These are phyloP conservation scores for Dispira simplex DNA, from an alignment of 192 early-diverging fungal species.

Conservation along the genomic window DNA sequence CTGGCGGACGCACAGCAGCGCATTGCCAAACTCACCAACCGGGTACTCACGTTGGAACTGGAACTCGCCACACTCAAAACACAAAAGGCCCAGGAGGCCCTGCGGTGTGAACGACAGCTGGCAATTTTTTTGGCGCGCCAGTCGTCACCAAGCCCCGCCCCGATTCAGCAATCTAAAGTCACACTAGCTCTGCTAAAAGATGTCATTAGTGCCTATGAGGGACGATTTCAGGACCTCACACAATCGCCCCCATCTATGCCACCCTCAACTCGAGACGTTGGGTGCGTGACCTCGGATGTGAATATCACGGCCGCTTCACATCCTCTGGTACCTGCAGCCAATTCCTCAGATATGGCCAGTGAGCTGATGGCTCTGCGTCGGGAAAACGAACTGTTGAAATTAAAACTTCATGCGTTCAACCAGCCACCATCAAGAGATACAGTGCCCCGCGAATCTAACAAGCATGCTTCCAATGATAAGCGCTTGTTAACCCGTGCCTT, in stretches of 20 bases:
- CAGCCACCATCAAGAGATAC: neutral
- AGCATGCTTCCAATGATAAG: neutral
- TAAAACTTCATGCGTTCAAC: constrained; percentile 7
- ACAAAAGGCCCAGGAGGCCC: neutral
- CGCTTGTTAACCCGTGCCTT: neutral
- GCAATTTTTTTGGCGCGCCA: neutral
- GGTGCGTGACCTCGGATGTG: neutral
- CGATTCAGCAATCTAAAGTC: too few relatives aligned
- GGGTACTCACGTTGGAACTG: neutral
- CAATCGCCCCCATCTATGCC: neutral
- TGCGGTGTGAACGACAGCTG: constrained; percentile 5
- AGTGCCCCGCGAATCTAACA: too few relatives aligned
- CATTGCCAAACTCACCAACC: neutral
- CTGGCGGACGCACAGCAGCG: neutral
- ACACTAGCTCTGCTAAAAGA: too few relatives aligned
- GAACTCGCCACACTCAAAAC: neutral
- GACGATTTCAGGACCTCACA: neutral
- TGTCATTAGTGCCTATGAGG: constrained; percentile 8
- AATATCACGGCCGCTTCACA: neutral
- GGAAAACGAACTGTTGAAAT: constrained; percentile 1
- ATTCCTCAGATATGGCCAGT: neutral
- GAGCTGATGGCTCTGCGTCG: neutral
- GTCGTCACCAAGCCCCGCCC: too few relatives aligned
- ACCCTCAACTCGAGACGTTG: neutral
- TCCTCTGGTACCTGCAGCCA: neutral